Base-by-base conservation (phyloP, 345 rosid genomes). In the Aquilaria malaccensis region DNA sequence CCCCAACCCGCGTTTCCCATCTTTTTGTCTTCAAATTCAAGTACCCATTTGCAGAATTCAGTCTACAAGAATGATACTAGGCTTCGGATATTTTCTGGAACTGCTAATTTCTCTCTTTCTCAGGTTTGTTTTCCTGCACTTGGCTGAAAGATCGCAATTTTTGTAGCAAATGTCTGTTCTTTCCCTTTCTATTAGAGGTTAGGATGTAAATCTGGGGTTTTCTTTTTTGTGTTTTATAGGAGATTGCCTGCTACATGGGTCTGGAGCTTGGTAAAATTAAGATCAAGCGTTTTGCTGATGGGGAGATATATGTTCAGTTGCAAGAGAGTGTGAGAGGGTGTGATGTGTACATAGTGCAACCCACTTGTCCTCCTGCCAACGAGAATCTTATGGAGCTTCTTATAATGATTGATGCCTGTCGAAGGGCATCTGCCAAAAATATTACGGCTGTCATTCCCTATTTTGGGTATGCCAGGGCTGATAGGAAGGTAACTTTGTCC, bases 301-400 rank as follows among this genome's bases (percentile, higher is more conserved):
- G 97, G 9, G 98, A 93, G 79, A 89, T 93, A 41, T 87, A 93
- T 73, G 97, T 93, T 70, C 98, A 93, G 72, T 77, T 87, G 56
- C 92, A 93, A 81, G 98, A 93, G 71, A 93, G 98, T 74, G 98
- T 93, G n/a, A 83, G 98, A 60, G 97, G 97, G 45, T 93, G 97
- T n/a, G 97, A 89, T 68, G 98, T 93, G 54, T 93, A 63, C 72
- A 97, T 93, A 32, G 90, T 93, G 43, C 98, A 93, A 67, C 98
- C 98, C 57, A 89, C 98, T 0, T 93, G 97, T 7, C 98, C 97
- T 63, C 97, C 98, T 71, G 97, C 97, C 2, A 93, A 93, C 74
- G 98, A 93, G 75, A 93, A 93, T 69, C 96, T 93, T 60, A 93
- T 93, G 98, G 98, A 93, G 74, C 87, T 93, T 63, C 84, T 93